A percentile compares a stretch with the other conserved stretches of the same genome.
Evolutionary conservation across 768 basidiomycete species (phyloP).

Genomic region (Tylopilus plumbeoviolaceoides): DNA sequence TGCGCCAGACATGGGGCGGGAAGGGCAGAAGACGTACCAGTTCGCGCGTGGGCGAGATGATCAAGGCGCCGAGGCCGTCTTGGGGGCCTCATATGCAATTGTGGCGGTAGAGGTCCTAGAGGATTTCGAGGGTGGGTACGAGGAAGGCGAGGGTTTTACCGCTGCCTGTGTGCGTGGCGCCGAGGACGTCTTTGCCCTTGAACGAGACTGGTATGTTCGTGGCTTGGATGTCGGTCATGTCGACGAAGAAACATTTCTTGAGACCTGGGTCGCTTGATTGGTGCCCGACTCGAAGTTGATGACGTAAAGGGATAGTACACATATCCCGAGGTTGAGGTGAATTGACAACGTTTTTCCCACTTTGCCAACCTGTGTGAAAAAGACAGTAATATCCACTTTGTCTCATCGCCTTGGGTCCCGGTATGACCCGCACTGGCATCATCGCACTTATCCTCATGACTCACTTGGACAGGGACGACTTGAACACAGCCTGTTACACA

Average conservation of each 20-base stretch:
- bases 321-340: too few relatives aligned
- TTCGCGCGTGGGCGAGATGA: conserved; percentile 93
- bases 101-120: conserved; percentile 57
- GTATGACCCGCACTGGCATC: too few relatives aligned
- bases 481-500: too few relatives aligned
- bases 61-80: conserved; percentile 79
- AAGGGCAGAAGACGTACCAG: conserved; percentile 48
- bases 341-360: too few relatives aligned
- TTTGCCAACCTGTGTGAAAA: too few relatives aligned
- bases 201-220: conserved; percentile 57
- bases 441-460: too few relatives aligned
- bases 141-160: conserved; percentile 76
- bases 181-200: conserved; percentile 62
- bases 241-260: conserved; percentile 79
- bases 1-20: too few relatives aligned
- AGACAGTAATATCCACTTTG: too few relatives aligned
- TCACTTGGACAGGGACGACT: too few relatives aligned
- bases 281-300: too few relatives aligned
- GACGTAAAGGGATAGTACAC: too few relatives aligned
- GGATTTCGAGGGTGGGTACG: conserved; percentile 59
- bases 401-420: too few relatives aligned
- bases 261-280: conserved; percentile 63
- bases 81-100: conserved; percentile 72
- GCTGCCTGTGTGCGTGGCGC: conserved; percentile 67
- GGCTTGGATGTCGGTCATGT: conserved; percentile 81